These are phyloP conservation scores for Ottelia alismoides DNA, from an alignment of 106 monocot genomes.

Conservation along the genomic window DNA sequence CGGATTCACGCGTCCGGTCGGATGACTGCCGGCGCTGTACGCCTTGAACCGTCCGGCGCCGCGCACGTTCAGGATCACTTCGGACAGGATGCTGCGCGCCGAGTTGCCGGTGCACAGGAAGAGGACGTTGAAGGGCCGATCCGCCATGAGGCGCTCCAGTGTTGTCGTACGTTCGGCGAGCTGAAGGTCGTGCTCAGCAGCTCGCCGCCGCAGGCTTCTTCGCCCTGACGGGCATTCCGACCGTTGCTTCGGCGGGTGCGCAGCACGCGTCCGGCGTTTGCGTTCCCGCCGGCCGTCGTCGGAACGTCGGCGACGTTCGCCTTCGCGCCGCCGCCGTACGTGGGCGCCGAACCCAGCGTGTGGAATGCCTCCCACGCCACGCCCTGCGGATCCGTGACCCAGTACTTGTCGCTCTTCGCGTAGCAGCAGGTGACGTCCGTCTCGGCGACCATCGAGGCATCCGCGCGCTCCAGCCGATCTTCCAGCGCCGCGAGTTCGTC, in stretches of 20 bases:
- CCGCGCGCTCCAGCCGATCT: background rate
- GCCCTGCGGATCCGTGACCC: background rate
- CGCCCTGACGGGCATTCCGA: too few species aligned
- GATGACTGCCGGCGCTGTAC: background rate
- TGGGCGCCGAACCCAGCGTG: background rate
- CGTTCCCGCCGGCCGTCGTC: too few species aligned
- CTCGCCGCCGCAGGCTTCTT: too few species aligned
- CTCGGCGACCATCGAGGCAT: background rate
- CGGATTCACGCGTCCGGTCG: background rate
- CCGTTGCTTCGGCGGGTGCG: too few species aligned
- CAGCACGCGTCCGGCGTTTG: too few species aligned
- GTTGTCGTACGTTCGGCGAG: too few species aligned
- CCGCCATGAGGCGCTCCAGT: too few species aligned
- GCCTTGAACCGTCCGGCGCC: background rate
- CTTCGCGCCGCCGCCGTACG: too few species aligned
- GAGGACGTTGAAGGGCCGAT: too few species aligned
- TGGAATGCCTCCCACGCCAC: background rate
- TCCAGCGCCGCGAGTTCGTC: background rate
- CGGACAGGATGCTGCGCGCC: background rate
- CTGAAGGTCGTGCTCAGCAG: too few species aligned
- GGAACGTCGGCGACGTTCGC: too few species aligned
- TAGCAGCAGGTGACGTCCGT: background rate
- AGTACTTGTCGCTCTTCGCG: background rate
- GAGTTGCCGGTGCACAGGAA: too few species aligned
- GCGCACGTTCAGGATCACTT: background rate